Evolutionary conservation across 2,329 filamentous ascomycete genomes (phyloP).

Genomic region (Penicillium sp.): DNA sequence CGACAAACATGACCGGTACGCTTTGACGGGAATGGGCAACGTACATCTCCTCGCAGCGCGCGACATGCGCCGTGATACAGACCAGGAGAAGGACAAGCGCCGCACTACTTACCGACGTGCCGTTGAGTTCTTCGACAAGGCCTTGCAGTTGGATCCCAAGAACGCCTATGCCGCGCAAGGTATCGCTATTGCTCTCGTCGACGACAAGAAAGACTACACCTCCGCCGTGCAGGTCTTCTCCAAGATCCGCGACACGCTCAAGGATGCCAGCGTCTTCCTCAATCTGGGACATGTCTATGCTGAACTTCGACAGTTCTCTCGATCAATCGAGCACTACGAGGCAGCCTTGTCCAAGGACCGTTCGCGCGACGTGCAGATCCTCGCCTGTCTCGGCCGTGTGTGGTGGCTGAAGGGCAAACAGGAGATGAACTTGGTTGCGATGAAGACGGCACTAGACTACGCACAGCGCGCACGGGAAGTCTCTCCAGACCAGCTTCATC

Average conservation of each 20-base stretch:
- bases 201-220: conserved; percentile 86
- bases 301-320: conserved; percentile 81
- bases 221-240: conserved; percentile 80
- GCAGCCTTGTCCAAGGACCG: conserved; percentile 72
- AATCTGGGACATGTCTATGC: conserved; percentile 92
- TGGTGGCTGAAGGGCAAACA: conserved; percentile 76
- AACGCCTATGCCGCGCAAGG: conserved; percentile 97
- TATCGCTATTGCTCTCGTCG: conserved; percentile 85
- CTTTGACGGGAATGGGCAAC: conserved; percentile 94
- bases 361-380: conserved; percentile 69
- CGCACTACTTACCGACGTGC: conserved; percentile 82
- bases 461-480: conserved; percentile 65
- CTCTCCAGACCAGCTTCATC: conserved; percentile 77
- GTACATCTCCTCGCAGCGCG: conserved; percentile 80
- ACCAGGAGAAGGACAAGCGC: conserved; percentile 85
- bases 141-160: conserved; percentile 84
- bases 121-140: conserved; percentile 98
- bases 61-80: conserved; percentile 88
- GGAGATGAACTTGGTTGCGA: conserved; percentile 57
- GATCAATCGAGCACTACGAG: conserved; percentile 93
- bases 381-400: conserved; percentile 80
- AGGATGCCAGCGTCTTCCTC: conserved; percentile 80
- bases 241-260: conserved; percentile 83
- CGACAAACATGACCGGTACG: conserved; percentile 98
- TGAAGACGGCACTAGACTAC: conserved; percentile 61